These are phyloP conservation scores for Penicillium simplicissimum DNA, from an alignment of 495 filamentous ascomycete species.

Conservation along the genomic window DNA sequence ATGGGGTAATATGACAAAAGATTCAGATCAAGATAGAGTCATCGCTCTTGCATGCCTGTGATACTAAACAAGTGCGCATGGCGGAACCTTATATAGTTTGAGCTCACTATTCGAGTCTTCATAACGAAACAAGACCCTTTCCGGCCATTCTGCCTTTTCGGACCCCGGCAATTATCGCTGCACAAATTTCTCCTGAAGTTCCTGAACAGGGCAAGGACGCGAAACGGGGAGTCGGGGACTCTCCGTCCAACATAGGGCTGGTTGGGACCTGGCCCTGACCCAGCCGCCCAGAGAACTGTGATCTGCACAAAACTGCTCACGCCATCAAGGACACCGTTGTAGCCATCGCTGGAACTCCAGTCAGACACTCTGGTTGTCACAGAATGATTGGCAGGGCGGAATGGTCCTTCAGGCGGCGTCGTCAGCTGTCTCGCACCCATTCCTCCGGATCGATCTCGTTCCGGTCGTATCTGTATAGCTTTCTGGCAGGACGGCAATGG, in stretches of 20 bases:
- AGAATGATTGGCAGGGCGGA: constrained; percentile 11
- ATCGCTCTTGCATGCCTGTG: not conserved
- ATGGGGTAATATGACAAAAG: not conserved
- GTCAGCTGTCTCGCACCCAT: constrained; percentile 1
- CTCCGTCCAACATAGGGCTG: constrained; percentile 2
- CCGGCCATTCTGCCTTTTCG: too few relatives aligned
- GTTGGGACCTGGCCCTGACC: not conserved
- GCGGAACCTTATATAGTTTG: not conserved
- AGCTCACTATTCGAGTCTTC: not conserved
- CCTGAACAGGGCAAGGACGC: not conserved
- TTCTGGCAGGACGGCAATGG: constrained; percentile 1
- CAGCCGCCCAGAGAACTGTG: not conserved
- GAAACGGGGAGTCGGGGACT: not conserved
- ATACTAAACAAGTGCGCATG: not conserved
- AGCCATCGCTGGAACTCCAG: constrained; percentile 1
- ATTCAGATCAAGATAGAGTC: not conserved
- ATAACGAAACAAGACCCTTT: not conserved
- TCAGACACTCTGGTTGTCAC: constrained; percentile 29
- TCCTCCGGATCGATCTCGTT: not conserved
- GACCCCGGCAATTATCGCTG: too few relatives aligned
- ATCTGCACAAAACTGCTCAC: constrained; percentile 8
- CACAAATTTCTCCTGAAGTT: not conserved
- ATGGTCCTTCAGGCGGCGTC: not conserved
- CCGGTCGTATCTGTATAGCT: constrained; percentile 10
- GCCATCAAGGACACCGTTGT: not conserved